Conservation (phyloP, 2,329 filamentous ascomycete species). For the Epichloe sibirici region DNA sequence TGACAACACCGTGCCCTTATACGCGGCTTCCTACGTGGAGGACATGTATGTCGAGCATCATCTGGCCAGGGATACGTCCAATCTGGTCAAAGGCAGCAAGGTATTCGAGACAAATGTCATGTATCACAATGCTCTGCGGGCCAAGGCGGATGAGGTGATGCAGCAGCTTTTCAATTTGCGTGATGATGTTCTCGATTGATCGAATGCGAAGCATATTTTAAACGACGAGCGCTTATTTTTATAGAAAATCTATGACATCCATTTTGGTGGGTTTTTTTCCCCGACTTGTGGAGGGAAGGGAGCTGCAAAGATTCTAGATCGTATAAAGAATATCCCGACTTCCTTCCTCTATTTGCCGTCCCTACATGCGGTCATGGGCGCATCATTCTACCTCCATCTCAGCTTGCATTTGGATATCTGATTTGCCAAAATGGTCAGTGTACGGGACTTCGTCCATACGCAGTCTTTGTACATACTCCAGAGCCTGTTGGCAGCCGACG, state of each 20-base stretch:
- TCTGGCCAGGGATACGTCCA: slow-evolving; percentile 60
- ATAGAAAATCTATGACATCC: no score
- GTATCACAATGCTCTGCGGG: slow-evolving; percentile 74
- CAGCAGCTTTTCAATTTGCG: slow-evolving; percentile 63
- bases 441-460: neutral
- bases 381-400: slow-evolving; percentile 32
- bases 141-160: slow-evolving; percentile 64
- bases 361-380: neutral
- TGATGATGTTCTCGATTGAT: slow-evolving; percentile 51
- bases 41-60: slow-evolving; percentile 88
- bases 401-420: slow-evolving; percentile 39
- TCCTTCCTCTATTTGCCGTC: neutral
- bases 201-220: neutral
- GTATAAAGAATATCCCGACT: neutral
- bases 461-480: slow-evolving; percentile 42
- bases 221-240: no score
- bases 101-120: slow-evolving; percentile 76
- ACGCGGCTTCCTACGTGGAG: slow-evolving; percentile 70
- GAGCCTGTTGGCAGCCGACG: slow-evolving; percentile 54
- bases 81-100: slow-evolving; percentile 62
- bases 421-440: neutral
- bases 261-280: no score
- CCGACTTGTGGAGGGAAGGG: no score
- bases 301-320: neutral
- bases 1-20: slow-evolving; percentile 73